These are phyloP conservation scores for Penicillium argentinense DNA, from an alignment of 495 filamentous ascomycete species.

Conservation along the genomic window DNA sequence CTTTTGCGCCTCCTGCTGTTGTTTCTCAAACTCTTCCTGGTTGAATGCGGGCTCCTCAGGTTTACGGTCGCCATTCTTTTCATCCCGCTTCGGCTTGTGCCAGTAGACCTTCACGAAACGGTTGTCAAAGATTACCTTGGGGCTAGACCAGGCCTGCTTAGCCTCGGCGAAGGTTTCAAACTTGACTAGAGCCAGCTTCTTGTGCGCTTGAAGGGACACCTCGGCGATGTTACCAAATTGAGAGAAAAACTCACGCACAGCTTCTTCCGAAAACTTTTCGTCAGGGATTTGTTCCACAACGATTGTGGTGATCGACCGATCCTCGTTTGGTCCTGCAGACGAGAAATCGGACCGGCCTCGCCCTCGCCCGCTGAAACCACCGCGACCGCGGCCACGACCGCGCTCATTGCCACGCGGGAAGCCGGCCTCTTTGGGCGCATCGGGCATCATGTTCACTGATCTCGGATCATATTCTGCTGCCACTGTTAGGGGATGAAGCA, in stretches of 20 bases:
- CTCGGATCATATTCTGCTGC: constrained; percentile 91
- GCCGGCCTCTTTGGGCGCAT: constrained; percentile 26
- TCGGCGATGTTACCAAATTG: constrained; percentile 77
- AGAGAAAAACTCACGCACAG: constrained; percentile 78
- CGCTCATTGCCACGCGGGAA: constrained; percentile 42
- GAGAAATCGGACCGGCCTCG: constrained; percentile 69
- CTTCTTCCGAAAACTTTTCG: constrained; percentile 73
- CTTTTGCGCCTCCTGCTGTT: constrained; percentile 79
- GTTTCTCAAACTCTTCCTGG: constrained; percentile 71
- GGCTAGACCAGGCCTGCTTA: constrained; percentile 80
- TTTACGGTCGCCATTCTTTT: constrained; percentile 32
- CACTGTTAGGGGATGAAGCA: no score
- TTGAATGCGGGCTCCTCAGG: constrained; percentile 56
- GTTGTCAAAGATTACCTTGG: constrained; percentile 95
- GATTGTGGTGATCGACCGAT: constrained; percentile 73
- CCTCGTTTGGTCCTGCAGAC: constrained; percentile 68
- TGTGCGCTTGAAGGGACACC: constrained; percentile 73
- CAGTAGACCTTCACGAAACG: constrained; percentile 98
- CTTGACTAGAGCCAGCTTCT: constrained; percentile 77
- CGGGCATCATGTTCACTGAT: constrained; percentile 53
- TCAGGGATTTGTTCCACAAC: constrained; percentile 93
- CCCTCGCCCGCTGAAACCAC: constrained; percentile 48
- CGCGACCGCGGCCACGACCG: constrained; percentile 50
- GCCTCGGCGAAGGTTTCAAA: constrained; percentile 72
- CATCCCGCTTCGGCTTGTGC: constrained; percentile 64